Evolutionary conservation across 345 rosid species (phyloP), one percentile per base, ranked within the genome.

Genomic region (Acer negundo): DNA sequence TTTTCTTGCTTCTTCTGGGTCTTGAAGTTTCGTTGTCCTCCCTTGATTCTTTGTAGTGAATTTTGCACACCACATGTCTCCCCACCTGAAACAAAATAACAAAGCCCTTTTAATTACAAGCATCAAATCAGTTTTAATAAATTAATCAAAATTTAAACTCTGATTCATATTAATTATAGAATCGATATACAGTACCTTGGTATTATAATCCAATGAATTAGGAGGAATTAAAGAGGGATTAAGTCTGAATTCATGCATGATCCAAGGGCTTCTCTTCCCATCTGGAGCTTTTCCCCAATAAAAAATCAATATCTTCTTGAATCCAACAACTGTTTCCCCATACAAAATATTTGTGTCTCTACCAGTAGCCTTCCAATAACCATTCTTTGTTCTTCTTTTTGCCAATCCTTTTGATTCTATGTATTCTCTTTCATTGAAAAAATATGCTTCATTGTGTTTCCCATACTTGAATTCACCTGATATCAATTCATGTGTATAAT

Each of bases 321-420:
- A 63, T 28, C 77, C 77, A 47, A 65, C 77, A n/a, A 49, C 3
- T 15, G 13, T 12, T 13, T 65, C 13, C 11, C n/a, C 23, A 51
- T n/a, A 12, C 3, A 64, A 40, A 2, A 64, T 64, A 16, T n/a
- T 11, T n/a, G n/a, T 49, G 19, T 65, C 70, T 16, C 28, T 38
- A 28, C 70, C 77, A 2, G 70, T 28, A 19, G 17, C 22, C 77
- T 75, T 75, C 70, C 77, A 75, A 38, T 75, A 47, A 31, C 77
- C 70, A 31, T 6, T 51, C 13, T 20, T 64, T 0, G 73, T 67
- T 5, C 44, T 63, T 31, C 70, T 7, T n/a, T 19, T 47, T 51
- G 10, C 0, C 47, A 49, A 56, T 17, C 23, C 62, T 17, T 56
- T n/a, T 17, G 62, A 7, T 19, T n/a, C 23, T 56, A 7, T 56